A percentile compares a stretch with the other conserved stretches of the same genome.
These are phyloP conservation scores for Nakazawaea anatomiae DNA, from an alignment of 805 yeast genomes.

Conservation along the genomic window DNA sequence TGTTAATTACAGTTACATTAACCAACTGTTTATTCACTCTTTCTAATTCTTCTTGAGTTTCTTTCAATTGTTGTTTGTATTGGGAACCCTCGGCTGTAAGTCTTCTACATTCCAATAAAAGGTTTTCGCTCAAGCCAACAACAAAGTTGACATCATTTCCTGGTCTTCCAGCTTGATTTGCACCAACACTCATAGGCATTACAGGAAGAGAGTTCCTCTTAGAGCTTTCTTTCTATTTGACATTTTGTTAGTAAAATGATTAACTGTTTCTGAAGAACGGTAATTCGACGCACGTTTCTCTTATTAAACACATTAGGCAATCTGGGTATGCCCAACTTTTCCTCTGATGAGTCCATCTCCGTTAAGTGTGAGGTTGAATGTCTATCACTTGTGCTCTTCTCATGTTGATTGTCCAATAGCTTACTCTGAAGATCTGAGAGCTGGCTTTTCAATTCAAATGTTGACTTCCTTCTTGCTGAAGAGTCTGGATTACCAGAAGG, in stretches of 20 bases:
- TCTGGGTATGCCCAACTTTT: neutral
- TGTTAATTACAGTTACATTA: slow-evolving; percentile 26
- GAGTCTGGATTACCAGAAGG: neutral
- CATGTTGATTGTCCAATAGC: slow-evolving; percentile 22
- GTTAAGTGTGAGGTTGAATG: slow-evolving; percentile 15
- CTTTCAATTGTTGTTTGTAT: slow-evolving; percentile 35
- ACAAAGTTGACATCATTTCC: slow-evolving; percentile 67
- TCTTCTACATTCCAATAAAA: slow-evolving; percentile 64
- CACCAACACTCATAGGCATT: slow-evolving; percentile 1
- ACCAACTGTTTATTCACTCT: slow-evolving; percentile 29
- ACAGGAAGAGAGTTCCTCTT: slow-evolving; percentile 5
- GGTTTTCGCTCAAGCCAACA: slow-evolving; percentile 67
- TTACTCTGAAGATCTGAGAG: slow-evolving; percentile 36
- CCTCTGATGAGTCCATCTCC: slow-evolving; percentile 4
- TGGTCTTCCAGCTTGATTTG: slow-evolving; percentile 6
- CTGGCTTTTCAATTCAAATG: slow-evolving; percentile 33
- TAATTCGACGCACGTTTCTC: neutral
- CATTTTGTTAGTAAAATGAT: neutral
- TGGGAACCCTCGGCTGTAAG: slow-evolving; percentile 57
- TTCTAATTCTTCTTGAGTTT: slow-evolving; percentile 36
- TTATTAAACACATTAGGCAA: neutral
- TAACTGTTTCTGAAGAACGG: neutral
- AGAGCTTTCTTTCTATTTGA: neutral
- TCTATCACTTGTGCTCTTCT: neutral
- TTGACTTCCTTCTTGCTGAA: slow-evolving; percentile 14